phyloP scores from a whole-genome alignment of 2,329 filamentous ascomycete genomes.

The Xylaria sp. region DNA sequence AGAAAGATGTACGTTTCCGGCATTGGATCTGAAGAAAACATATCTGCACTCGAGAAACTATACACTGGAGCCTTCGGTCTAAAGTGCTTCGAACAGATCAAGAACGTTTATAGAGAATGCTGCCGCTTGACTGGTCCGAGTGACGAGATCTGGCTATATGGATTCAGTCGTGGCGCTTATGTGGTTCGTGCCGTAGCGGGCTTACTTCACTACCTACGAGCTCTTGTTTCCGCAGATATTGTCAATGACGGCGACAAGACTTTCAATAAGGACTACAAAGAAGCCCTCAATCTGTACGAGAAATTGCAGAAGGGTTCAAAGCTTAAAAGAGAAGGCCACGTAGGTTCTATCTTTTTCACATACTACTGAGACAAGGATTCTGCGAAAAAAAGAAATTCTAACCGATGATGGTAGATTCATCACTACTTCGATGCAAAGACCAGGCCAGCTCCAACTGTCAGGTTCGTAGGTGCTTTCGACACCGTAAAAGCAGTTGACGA shows the following conservation, averaged over 20 bases:
- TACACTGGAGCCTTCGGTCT: not conserved
- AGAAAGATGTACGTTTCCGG: not conserved
- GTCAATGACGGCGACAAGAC: not conserved
- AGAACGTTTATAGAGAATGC: not conserved
- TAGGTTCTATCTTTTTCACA: not conserved
- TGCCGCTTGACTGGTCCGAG: not conserved
- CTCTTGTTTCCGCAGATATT: not conserved
- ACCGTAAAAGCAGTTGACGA: constrained; percentile 1
- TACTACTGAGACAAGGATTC: not conserved
- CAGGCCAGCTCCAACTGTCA: not conserved
- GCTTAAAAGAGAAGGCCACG: not conserved
- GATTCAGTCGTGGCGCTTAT: constrained; percentile 5
- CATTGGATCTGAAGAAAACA: not conserved
- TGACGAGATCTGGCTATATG: not conserved
- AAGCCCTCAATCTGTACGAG: not conserved
- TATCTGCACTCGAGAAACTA: not conserved
- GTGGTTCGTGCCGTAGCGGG: not conserved
- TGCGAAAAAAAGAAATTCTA: not conserved
- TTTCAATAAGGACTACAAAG: not conserved
- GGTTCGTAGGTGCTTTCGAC: not conserved
- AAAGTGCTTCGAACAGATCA: not conserved
- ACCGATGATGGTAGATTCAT: not conserved
- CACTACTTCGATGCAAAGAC: not conserved
- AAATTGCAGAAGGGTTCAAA: not conserved
- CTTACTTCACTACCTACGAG: not conserved